Evolutionary conservation across 2,329 filamentous ascomycete genomes (phyloP).

Genomic region (Aschersonia sp.): DNA sequence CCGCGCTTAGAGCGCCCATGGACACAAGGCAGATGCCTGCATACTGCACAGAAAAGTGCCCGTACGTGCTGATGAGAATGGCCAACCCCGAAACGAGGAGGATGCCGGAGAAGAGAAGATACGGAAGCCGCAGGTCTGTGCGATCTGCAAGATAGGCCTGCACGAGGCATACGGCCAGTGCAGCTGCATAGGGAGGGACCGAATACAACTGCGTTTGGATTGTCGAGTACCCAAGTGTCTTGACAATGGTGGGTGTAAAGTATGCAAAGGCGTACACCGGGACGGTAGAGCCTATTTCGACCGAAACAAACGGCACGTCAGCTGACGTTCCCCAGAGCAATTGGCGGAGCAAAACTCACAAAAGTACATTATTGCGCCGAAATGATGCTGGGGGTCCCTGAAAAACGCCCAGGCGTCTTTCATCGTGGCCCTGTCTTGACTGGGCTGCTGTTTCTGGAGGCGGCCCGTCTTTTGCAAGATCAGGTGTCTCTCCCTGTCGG

Average conservation of each 20-base stretch:
- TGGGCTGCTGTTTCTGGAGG: conserved; percentile 29
- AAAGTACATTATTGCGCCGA: conserved; percentile 28
- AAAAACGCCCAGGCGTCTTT: conserved; percentile 45
- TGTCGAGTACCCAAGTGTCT: conserved; percentile 8
- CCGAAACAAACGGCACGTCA: not conserved
- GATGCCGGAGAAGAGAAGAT: conserved; percentile 44
- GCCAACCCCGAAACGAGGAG: conserved; percentile 49
- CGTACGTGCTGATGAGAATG: conserved; percentile 43
- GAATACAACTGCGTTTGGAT: conserved; percentile 38
- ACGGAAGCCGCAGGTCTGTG: conserved; percentile 45
- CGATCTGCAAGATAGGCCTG: conserved; percentile 51
- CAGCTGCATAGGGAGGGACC: conserved; percentile 42
- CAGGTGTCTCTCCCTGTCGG: conserved; percentile 35
- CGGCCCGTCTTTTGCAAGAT: conserved; percentile 12
- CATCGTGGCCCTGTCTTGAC: conserved; percentile 12
- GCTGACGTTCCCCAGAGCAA: too few species aligned
- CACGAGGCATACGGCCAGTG: conserved; percentile 44
- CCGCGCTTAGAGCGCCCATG: conserved; percentile 3
- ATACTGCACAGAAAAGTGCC: conserved; percentile 42
- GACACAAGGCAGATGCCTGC: conserved; percentile 47
- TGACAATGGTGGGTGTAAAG: conserved; percentile 43
- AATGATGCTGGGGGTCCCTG: conserved; percentile 58
- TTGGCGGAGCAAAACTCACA: conserved; percentile 12
- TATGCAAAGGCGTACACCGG: conserved; percentile 36
- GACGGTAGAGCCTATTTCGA: conserved; percentile 13